These are phyloP conservation scores for Millerago galiae DNA, from an alignment of 805 yeast species.

Conservation along the genomic window DNA sequence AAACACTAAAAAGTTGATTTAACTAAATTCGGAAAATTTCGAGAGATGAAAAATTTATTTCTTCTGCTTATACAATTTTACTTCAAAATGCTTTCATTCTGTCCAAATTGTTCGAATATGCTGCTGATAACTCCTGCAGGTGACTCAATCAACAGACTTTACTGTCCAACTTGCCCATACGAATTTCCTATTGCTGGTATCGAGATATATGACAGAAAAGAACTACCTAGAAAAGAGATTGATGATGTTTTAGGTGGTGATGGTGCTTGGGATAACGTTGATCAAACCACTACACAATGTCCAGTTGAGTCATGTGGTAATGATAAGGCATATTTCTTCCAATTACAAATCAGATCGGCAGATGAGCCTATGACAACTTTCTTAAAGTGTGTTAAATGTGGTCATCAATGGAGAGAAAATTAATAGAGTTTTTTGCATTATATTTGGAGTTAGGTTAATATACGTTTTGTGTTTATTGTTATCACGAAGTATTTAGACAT, in stretches of 20 bases:
- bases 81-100: constrained; percentile 76
- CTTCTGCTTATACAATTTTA: not conserved
- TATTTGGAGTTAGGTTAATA: no score
- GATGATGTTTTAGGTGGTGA: constrained; percentile 96
- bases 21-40: not conserved
- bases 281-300: constrained; percentile 90
- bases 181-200: constrained; percentile 83
- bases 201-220: constrained; percentile 79
- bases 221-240: constrained; percentile 78
- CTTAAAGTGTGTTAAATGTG: constrained; percentile 90
- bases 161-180: constrained; percentile 93
- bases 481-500: no score
- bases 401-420: constrained; percentile 95
- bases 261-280: constrained; percentile 99
- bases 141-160: constrained; percentile 56
- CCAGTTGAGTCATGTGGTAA: constrained; percentile 82
- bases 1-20: not conserved
- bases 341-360: constrained; percentile 92
- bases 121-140: constrained; percentile 61
- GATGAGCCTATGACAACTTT: constrained; percentile 99
- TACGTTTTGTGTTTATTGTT: no score
- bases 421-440: constrained; percentile 22
- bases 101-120: constrained; percentile 94
- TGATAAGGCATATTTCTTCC: constrained; percentile 92
- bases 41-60: not conserved